These are phyloP conservation scores for Biscogniauxia sp. DNA, from an alignment of 2,329 filamentous ascomycete species.

Conservation along the genomic window DNA sequence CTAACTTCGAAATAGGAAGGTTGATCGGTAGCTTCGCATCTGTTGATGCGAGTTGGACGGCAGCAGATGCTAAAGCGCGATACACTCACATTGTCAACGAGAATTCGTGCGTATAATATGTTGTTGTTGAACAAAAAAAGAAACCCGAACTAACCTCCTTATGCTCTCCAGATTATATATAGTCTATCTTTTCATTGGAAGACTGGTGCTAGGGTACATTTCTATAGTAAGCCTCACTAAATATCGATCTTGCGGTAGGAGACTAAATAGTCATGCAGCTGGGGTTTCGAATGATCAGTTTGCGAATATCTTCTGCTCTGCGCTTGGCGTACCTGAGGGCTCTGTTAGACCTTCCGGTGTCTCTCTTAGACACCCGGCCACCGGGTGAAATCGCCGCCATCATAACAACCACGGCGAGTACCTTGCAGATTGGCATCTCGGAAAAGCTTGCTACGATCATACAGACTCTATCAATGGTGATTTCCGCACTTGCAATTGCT, in stretches of 20 bases:
- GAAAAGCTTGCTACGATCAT: conserved; percentile 59
- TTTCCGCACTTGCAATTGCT: conserved; percentile 53
- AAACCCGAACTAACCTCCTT: not conserved
- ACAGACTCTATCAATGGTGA: conserved; percentile 52
- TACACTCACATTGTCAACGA: conserved; percentile 39
- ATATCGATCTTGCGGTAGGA: not conserved
- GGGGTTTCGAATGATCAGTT: conserved; percentile 58
- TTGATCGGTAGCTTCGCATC: conserved; percentile 48
- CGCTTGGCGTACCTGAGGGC: conserved; percentile 64
- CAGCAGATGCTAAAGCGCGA: conserved; percentile 19
- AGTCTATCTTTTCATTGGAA: conserved; percentile 67
- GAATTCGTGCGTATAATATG: conserved; percentile 39
- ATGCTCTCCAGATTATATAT: conserved; percentile 57
- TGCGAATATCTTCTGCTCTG: conserved; percentile 58
- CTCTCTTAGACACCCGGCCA: conserved; percentile 64
- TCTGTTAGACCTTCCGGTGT: conserved; percentile 63
- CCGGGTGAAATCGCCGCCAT: conserved; percentile 59
- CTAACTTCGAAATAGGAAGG: conserved; percentile 31
- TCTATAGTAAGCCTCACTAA: conserved; percentile 43
- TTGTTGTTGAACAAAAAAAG: not conserved
- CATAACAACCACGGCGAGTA: conserved; percentile 62
- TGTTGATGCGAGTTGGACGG: conserved; percentile 16
- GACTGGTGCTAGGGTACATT: conserved; percentile 62
- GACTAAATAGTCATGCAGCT: conserved; percentile 34
- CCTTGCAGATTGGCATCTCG: conserved; percentile 61